Evolutionary conservation across 306 rosid genomes (phyloP).

Genomic region (Cucurbita maxima): DNA sequence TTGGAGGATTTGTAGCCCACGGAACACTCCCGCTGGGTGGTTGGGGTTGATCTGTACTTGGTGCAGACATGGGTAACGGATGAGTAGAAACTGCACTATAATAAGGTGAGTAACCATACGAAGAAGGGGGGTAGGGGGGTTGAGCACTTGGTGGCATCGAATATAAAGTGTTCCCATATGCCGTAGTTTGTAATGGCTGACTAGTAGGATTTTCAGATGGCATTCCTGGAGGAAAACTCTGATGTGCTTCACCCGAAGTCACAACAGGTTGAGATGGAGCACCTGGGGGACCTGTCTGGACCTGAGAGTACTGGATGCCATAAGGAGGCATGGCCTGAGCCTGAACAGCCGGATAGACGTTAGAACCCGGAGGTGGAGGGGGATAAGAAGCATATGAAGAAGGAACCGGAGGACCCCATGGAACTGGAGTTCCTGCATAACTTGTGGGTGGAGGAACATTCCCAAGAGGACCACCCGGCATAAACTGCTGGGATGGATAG

Average conservation of each 20-base stretch:
- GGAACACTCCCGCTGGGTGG: slow-evolving; percentile 45
- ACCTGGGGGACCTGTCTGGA: slow-evolving; percentile 66
- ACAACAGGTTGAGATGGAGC: slow-evolving; percentile 49
- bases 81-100: slow-evolving; percentile 69
- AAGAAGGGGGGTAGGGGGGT: slow-evolving; percentile 54
- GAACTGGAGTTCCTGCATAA: slow-evolving; percentile 55
- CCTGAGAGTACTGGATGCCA: slow-evolving; percentile 68
- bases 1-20: slow-evolving; percentile 57
- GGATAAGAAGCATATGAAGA: slow-evolving; percentile 61
- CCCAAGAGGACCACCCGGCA: slow-evolving; percentile 59
- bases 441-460: slow-evolving; percentile 46
- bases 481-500: slow-evolving; percentile 86
- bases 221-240: slow-evolving; percentile 82
- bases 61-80: slow-evolving; percentile 31
- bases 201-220: slow-evolving; percentile 47
- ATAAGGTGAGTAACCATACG: slow-evolving; percentile 70
- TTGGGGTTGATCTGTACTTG: slow-evolving; percentile 42
- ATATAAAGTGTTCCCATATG: slow-evolving; percentile 43
- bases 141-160: slow-evolving; percentile 53
- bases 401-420: slow-evolving; percentile 95
- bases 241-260: slow-evolving; percentile 55
- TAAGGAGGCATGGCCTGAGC: slow-evolving; percentile 73
- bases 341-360: slow-evolving; percentile 62
- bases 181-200: slow-evolving; percentile 35
- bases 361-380: slow-evolving; percentile 79